Evolutionary conservation across 108 stramenopile genomes (phyloP).

Genomic region (Nitzschia sp.): DNA sequence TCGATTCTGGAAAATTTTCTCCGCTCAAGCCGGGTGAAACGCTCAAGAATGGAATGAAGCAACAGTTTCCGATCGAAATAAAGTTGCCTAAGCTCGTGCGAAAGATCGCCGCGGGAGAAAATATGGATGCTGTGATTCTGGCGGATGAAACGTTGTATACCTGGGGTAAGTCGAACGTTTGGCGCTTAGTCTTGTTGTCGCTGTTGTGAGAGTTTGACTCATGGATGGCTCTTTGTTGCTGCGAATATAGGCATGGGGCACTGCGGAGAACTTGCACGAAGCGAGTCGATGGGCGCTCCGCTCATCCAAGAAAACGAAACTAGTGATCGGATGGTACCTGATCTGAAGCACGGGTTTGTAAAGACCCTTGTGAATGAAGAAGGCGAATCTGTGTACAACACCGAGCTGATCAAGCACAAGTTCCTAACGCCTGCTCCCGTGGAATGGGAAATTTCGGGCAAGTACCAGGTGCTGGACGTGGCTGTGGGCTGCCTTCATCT

Average conservation of each 20-base stretch:
- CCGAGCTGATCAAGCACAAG: conserved; percentile 21
- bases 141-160: conserved; percentile 64
- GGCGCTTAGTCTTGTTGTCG: too few species aligned
- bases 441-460: conserved; percentile 18
- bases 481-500: conserved; percentile 86
- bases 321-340: not conserved
- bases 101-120: conserved; percentile 49
- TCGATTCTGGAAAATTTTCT: conserved; percentile 60
- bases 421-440: conserved; percentile 40
- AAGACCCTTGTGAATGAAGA: not conserved
- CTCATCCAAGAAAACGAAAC: conserved; percentile 12
- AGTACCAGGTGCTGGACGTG: conserved; percentile 50
- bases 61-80: conserved; percentile 23
- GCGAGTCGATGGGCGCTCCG: conserved; percentile 17
- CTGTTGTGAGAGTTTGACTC: too few species aligned
- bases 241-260: conserved; percentile 24
- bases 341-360: too few species aligned
- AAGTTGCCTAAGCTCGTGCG: conserved; percentile 35
- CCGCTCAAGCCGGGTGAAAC: conserved; percentile 36
- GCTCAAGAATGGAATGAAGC: conserved; percentile 23
- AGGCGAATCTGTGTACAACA: not conserved
- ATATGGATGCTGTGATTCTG: conserved; percentile 59
- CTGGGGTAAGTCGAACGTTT: conserved; percentile 56
- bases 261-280: conserved; percentile 33
- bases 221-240: too few species aligned